A percentile compares a stretch with the other conserved stretches of the same genome.
Evolutionary conservation across 2,329 filamentous ascomycete genomes (phyloP).

Genomic region (Beauveria sp.): DNA sequence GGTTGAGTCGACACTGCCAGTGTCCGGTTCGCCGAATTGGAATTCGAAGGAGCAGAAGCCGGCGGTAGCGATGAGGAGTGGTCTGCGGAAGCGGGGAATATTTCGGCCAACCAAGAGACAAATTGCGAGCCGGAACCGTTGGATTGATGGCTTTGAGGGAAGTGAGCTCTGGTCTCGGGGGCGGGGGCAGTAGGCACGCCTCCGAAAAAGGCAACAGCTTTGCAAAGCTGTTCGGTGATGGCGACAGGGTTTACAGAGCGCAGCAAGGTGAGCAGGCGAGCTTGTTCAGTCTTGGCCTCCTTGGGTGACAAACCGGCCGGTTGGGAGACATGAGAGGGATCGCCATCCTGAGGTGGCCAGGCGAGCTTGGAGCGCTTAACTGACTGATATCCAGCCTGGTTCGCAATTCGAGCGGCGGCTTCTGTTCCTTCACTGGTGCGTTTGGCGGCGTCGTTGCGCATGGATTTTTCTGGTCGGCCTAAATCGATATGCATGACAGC

Average conservation of each 20-base stretch:
- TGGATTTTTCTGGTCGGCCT: slow-evolving; percentile 36
- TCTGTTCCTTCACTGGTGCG: slow-evolving; percentile 55
- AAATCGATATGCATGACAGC: slow-evolving; percentile 56
- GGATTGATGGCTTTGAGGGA: slow-evolving; percentile 47
- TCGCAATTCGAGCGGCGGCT: slow-evolving; percentile 48
- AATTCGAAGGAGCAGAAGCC: not conserved
- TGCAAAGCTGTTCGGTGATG: slow-evolving; percentile 57
- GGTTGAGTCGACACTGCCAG: not conserved
- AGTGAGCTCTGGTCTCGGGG: slow-evolving; percentile 41
- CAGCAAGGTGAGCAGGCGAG: slow-evolving; percentile 49
- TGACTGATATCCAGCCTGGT: slow-evolving; percentile 45
- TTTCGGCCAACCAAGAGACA: slow-evolving; percentile 55
- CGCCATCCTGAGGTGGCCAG: slow-evolving; percentile 21
- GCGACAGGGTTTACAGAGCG: slow-evolving; percentile 46
- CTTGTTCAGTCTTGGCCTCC: slow-evolving; percentile 52
- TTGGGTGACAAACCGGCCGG: slow-evolving; percentile 22
- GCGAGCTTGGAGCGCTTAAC: slow-evolving; percentile 35
- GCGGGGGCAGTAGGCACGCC: slow-evolving; percentile 49
- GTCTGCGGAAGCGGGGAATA: slow-evolving; percentile 40
- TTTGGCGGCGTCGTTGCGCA: slow-evolving; percentile 48
- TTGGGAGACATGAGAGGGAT: slow-evolving; percentile 12
- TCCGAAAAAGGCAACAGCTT: slow-evolving; percentile 56
- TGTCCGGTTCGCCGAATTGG: not conserved
- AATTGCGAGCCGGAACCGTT: slow-evolving; percentile 53
- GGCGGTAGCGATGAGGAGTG: slow-evolving; percentile 5